These are phyloP conservation scores for Phytophthora quininea DNA, from an alignment of 352 stramenopile species.

Conservation along the genomic window DNA sequence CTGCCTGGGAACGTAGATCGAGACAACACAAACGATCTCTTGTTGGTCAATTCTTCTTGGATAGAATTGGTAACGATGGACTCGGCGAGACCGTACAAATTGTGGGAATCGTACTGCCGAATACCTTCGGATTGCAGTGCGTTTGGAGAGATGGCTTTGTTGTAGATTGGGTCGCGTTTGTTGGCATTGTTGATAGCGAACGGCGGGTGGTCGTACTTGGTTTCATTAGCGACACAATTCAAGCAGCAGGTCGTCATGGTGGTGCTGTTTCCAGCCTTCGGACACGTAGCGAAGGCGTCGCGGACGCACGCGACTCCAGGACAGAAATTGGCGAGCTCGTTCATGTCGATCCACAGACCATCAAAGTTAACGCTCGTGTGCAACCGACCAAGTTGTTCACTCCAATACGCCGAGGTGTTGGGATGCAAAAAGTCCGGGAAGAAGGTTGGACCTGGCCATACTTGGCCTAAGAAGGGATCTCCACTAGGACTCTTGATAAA, in stretches of 20 bases:
- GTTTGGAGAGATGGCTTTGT: conserved; percentile 71
- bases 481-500: conserved; percentile 79
- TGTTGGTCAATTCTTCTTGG: conserved; percentile 55
- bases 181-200: conserved; percentile 67
- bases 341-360: conserved; percentile 91
- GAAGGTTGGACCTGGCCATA: conserved; percentile 81
- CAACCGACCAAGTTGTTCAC: conserved; percentile 60
- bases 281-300: conserved; percentile 39
- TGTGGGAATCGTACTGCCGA: conserved; percentile 83
- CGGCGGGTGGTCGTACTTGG: conserved; percentile 60
- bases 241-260: conserved; percentile 58
- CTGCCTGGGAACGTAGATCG: conserved; percentile 73
- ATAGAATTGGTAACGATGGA: conserved; percentile 64
- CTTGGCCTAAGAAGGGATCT: conserved; percentile 72
- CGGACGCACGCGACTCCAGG: conserved; percentile 47
- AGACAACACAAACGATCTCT: conserved; percentile 76
- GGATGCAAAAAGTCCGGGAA: conserved; percentile 89
- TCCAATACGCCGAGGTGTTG: conserved; percentile 66
- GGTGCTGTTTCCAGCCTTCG: conserved; percentile 35
- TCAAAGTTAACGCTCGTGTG: conserved; percentile 64
- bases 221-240: conserved; percentile 41
- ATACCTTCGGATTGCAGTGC: conserved; percentile 56
- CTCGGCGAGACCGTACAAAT: conserved; percentile 82
- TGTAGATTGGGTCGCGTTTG: conserved; percentile 43
- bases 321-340: conserved; percentile 85